Base-by-base conservation (phyloP, 2,329 filamentous ascomycete species). In the Volutella citrinella region DNA sequence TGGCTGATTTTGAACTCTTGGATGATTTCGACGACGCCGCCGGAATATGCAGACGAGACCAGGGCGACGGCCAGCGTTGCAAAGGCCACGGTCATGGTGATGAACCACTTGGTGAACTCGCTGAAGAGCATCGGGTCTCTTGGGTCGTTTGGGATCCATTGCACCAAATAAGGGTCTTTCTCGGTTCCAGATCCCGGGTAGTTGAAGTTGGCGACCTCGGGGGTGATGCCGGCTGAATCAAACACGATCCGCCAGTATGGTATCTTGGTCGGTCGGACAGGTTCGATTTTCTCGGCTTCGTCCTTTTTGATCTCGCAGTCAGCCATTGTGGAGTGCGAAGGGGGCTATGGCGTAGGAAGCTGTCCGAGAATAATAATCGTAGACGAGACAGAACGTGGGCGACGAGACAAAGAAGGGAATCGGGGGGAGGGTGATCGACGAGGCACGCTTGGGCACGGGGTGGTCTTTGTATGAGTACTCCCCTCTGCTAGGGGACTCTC, bases 1-100 rank as follows among this genome's bases (percentile, higher is more conserved):
- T 74, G 71, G 1, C 82, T 82, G 43, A 73, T 72, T 41, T 74
- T 61, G 48, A 94, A 90, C 40, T 91, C 82, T 11, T 66, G 62
- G 36, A 78, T 76, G 57, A 93, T 74, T 59, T 90, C 24, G 10
- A 6, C 34, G 10, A 76, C 54, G 24, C 74, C 74, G 10, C 75
- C 74, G 5, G 70, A 71, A 54, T 74, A 82, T 10, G 79, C 79
- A 3, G 74, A 78, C 8, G 78, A 82, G 23, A 75, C 75, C 46
- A 85, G 78, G 7, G 81, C 68, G 15, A 85, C 78, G 14, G 68
- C 79, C 27, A 86, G 65, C 1, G 80, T 81, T 15, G 80, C 74
- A 16, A 82, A 46, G 9, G 80, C 78, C 30, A 78, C 74, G 27
- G 78, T 52, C 30, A 73, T 54, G 3, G 78, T 82, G 46, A 80